phyloP scores from a whole-genome alignment of 257 asterid genomes.

The Ballota nigra region DNA sequence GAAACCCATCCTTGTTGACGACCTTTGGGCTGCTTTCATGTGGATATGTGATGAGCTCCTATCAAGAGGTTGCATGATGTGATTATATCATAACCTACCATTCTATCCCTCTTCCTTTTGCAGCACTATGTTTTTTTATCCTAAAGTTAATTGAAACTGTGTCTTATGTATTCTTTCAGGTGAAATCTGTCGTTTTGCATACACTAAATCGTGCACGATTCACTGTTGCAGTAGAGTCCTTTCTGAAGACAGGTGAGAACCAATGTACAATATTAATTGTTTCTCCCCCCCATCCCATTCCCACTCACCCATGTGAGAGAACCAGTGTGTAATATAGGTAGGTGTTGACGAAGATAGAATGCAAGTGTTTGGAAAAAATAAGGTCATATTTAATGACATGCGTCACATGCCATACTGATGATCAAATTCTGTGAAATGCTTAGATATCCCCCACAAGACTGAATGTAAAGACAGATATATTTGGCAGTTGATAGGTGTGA shows the following conservation, averaged over 20 bases:
- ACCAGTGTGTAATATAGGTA: no score
- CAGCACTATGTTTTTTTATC: constrained; percentile 8
- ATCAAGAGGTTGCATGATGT: constrained; percentile 70
- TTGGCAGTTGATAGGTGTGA: not conserved
- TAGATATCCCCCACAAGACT: not conserved
- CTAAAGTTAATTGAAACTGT: constrained; percentile 10
- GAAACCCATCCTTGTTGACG: constrained; percentile 82
- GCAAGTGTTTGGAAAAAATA: not conserved
- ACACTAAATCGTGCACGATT: constrained; percentile 94
- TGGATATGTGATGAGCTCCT: constrained; percentile 94
- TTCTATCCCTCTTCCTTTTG: not conserved
- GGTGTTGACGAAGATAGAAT: not conserved
- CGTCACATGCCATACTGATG: not conserved
- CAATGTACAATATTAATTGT: not conserved
- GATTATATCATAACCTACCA: constrained; percentile 9
- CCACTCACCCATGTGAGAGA: no score
- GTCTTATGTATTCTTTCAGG: constrained; percentile 41
- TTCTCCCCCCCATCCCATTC: not conserved
- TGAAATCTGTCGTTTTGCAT: constrained; percentile 90
- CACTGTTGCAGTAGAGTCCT: constrained; percentile 93
- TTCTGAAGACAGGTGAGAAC: constrained; percentile 73
- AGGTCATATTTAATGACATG: not conserved
- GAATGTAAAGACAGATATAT: not conserved
- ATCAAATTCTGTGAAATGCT: not conserved
- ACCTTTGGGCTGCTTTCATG: constrained; percentile 84